Conservation (phyloP, 495 filamentous ascomycete species). For the Tetracladium setigerum region DNA sequence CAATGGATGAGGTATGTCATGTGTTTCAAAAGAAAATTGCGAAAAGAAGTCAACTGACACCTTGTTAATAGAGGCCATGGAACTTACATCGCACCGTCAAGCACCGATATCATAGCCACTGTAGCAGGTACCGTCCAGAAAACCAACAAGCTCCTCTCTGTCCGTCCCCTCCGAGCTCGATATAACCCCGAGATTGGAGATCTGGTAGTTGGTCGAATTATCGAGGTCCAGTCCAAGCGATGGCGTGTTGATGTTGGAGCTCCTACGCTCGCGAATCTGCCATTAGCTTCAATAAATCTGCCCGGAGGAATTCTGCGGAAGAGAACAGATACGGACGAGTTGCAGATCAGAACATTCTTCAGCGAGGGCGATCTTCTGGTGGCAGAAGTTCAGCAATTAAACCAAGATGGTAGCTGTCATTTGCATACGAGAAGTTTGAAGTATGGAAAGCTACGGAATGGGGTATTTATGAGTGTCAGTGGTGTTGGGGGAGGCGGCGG, state of each 20-base stretch:
- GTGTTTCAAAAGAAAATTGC: background rate
- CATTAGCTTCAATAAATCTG: slow-evolving; percentile 83
- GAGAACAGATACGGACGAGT: slow-evolving; percentile 86
- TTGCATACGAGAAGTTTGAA: slow-evolving; percentile 84
- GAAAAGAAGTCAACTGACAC: background rate
- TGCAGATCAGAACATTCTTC: slow-evolving; percentile 92
- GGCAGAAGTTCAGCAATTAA: slow-evolving; percentile 83
- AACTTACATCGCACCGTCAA: slow-evolving; percentile 55
- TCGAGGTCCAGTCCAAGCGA: slow-evolving; percentile 79
- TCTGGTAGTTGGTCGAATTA: slow-evolving; percentile 86
- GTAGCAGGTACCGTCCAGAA: slow-evolving; percentile 81
- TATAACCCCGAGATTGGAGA: slow-evolving; percentile 96
- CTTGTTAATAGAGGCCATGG: slow-evolving; percentile 61
- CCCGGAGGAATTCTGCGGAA: slow-evolving; percentile 89
- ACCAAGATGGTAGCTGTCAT: slow-evolving; percentile 70
- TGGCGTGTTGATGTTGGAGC: slow-evolving; percentile 93
- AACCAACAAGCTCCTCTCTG: slow-evolving; percentile 93
- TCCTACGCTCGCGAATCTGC: slow-evolving; percentile 72
- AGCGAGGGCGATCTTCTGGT: slow-evolving; percentile 83
- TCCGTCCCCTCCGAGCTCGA: slow-evolving; percentile 81
- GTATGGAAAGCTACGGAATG: slow-evolving; percentile 93
- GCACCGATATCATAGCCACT: slow-evolving; percentile 69
- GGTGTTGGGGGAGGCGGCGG: slow-evolving; percentile 77
- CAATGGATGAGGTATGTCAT: slow-evolving; percentile 85
- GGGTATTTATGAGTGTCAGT: slow-evolving; percentile 72